Conservation (phyloP, 495 filamentous ascomycete genomes). For the Glutinoglossum americanum region DNA sequence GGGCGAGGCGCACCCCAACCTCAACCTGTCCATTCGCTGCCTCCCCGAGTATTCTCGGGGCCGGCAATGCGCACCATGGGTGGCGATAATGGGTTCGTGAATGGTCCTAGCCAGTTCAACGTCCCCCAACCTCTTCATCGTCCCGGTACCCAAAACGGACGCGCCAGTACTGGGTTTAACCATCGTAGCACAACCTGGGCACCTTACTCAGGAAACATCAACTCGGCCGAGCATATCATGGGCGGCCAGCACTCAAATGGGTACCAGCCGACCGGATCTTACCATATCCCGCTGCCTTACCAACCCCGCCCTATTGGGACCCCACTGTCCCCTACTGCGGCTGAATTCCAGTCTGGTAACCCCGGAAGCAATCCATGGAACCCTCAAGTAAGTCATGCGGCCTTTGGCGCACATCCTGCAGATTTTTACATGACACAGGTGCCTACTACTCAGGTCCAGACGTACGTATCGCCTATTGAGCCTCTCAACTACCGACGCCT, state of each 20-base stretch:
- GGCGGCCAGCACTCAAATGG: constrained; percentile 16
- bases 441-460: constrained; percentile 35
- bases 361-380: constrained; percentile 25
- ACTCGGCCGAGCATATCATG: constrained; percentile 9
- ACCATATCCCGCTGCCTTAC: constrained; percentile 30
- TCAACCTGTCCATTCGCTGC: constrained; percentile 2
- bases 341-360: constrained; percentile 43
- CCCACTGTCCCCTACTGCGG: constrained; percentile 63
- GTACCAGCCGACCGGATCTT: constrained; percentile 28
- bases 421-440: constrained; percentile 3
- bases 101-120: constrained; percentile 16
- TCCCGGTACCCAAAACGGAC: constrained; percentile 19
- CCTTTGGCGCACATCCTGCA: neutral
- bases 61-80: constrained; percentile 17
- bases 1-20: neutral
- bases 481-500: constrained; percentile 94
- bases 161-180: constrained; percentile 12
- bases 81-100: constrained; percentile 15
- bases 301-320: constrained; percentile 55
- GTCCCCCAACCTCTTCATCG: constrained; percentile 21
- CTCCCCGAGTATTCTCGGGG: constrained; percentile 23
- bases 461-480: constrained; percentile 69
- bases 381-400: constrained; percentile 21
- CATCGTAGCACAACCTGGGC: constrained; percentile 12
- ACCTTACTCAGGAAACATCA: neutral